phyloP scores from a whole-genome alignment of 331 rosid genomes.

The Phaseolus coccineus region DNA sequence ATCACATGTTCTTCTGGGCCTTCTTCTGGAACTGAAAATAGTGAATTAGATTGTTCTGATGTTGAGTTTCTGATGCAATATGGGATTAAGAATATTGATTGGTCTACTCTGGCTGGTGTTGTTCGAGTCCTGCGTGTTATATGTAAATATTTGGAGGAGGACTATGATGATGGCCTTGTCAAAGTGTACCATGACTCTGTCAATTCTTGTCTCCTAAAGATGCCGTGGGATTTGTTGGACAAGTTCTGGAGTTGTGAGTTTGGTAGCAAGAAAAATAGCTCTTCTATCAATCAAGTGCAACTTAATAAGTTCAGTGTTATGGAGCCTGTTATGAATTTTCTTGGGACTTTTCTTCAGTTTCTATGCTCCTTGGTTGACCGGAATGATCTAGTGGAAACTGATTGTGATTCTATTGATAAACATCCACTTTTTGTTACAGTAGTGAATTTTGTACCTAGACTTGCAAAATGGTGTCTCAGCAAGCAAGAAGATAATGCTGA shows the following conservation, averaged over 20 bases:
- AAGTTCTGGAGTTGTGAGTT: constrained; percentile 43
- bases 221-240: constrained; percentile 66
- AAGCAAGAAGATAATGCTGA: constrained; percentile 53
- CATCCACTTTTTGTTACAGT: constrained; percentile 56
- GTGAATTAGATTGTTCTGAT: constrained; percentile 43
- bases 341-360: constrained; percentile 78
- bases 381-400: constrained; percentile 54
- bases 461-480: constrained; percentile 65
- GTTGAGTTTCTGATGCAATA: constrained; percentile 44
- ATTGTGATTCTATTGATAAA: constrained; percentile 48
- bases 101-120: constrained; percentile 67
- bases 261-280: constrained; percentile 39
- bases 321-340: constrained; percentile 57
- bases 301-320: constrained; percentile 32
- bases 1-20: constrained; percentile 35
- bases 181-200: constrained; percentile 61
- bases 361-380: constrained; percentile 80
- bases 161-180: constrained; percentile 54
- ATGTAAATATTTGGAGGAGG: constrained; percentile 64
- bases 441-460: constrained; percentile 65
- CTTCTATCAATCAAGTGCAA: constrained; percentile 37
- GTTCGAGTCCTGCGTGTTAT: constrained; percentile 60
- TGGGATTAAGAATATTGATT: constrained; percentile 59
- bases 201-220: constrained; percentile 58
- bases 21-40: constrained; percentile 47